Percentiles rank a stretch among this genome's conserved stretches.
Evolutionary conservation across 75 land plant species (phyloP).

Genomic region (Selaginella tamariscina): DNA sequence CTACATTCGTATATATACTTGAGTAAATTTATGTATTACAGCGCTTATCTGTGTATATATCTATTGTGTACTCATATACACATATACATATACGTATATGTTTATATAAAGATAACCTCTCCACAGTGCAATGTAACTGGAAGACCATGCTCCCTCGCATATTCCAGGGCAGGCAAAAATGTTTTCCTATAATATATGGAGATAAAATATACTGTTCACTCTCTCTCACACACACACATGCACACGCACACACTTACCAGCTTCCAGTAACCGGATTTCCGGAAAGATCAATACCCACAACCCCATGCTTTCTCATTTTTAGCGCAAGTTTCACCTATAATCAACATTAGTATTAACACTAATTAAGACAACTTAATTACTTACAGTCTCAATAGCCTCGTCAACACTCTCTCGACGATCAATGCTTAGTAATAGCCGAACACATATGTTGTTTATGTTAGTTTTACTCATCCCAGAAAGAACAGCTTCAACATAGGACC

Average conservation of each 20-base stretch:
- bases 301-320: constrained; percentile 44
- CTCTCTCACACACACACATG: no score
- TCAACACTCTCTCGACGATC: constrained; percentile 78
- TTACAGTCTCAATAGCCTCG: constrained; percentile 85
- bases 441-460: constrained; percentile 38
- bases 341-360: not conserved
- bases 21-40: no score
- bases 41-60: no score
- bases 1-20: no score
- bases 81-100: no score
- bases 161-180: constrained; percentile 62
- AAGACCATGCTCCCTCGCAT: constrained; percentile 61
- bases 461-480: constrained; percentile 38
- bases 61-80: no score
- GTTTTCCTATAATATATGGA: constrained; percentile 40
- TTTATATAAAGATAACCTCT: no score
- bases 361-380: constrained; percentile 14
- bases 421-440: constrained; percentile 79
- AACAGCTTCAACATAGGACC: constrained; percentile 81
- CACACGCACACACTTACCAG: constrained; percentile 34
- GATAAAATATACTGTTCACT: not conserved
- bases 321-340: constrained; percentile 66
- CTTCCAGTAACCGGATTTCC: constrained; percentile 81
- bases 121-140: constrained; percentile 87
- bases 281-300: constrained; percentile 91